A percentile compares a stretch with the other conserved stretches of the same genome.
Conservation (phyloP, 176 grass and related monocot genomes). For the Canna indica region DNA sequence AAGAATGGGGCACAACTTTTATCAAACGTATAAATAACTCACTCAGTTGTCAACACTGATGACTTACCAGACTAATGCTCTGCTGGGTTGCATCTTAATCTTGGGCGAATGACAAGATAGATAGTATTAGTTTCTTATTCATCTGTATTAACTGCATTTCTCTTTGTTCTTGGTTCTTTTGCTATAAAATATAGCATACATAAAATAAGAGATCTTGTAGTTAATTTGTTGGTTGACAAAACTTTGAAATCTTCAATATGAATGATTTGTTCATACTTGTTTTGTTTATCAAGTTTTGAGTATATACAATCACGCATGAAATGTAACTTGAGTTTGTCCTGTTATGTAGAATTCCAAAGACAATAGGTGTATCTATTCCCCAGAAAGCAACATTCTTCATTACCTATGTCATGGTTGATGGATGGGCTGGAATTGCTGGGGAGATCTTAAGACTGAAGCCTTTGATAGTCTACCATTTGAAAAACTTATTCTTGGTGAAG, state of each 20-base stretch:
- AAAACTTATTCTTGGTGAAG: constrained; percentile 17
- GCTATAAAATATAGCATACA: neutral
- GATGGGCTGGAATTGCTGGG: constrained; percentile 20
- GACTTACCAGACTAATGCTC: neutral
- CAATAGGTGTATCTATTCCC: constrained; percentile 13
- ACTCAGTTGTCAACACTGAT: neutral
- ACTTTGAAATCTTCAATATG: neutral
- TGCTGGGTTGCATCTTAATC: neutral
- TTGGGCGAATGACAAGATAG: neutral
- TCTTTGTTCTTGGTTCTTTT: neutral
- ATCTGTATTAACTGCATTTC: neutral
- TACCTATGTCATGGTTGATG: constrained; percentile 15
- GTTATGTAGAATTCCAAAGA: constrained; percentile 16
- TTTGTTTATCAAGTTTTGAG: neutral
- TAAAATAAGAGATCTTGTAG: neutral
- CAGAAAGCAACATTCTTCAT: constrained; percentile 22
- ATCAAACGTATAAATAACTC: neutral
- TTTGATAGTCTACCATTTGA: constrained; percentile 11
- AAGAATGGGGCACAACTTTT: neutral
- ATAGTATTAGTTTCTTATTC: neutral
- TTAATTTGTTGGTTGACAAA: neutral
- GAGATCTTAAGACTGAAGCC: constrained; percentile 18
- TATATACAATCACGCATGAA: neutral
- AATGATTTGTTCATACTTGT: neutral
- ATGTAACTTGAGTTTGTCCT: neutral